phyloP scores from a whole-genome alignment of 2,329 filamentous ascomycete genomes.

The Aureobasidium sp. region DNA sequence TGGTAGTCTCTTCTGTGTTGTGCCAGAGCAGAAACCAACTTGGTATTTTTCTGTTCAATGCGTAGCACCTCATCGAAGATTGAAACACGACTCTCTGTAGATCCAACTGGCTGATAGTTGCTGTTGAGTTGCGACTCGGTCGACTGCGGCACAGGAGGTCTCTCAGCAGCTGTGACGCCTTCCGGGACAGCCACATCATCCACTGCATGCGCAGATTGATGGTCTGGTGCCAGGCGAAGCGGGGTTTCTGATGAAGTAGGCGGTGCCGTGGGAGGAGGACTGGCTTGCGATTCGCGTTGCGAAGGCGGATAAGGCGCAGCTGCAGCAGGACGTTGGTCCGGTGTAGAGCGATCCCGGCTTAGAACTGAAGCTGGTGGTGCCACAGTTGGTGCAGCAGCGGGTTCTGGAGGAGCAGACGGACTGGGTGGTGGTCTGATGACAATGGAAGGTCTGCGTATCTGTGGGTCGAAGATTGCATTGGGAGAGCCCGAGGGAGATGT shows the following conservation, averaged over 20 bases:
- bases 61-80: neutral
- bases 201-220: neutral
- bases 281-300: neutral
- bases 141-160: neutral
- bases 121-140: neutral
- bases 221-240: neutral
- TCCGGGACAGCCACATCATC: neutral
- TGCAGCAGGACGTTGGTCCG: neutral
- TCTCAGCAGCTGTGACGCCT: neutral
- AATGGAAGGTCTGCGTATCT: neutral
- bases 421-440: neutral
- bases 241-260: neutral
- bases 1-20: neutral
- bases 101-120: neutral
- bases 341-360: neutral
- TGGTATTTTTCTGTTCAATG: neutral
- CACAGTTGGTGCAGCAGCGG: neutral
- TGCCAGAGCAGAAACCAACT: neutral
- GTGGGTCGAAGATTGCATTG: constrained; percentile 1
- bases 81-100: neutral
- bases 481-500: neutral
- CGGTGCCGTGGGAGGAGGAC: neutral
- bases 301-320: no score
- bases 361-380: no score
- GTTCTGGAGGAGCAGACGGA: neutral